phyloP scores from a whole-genome alignment of 2,329 filamentous ascomycete species.

The Aspergillus sergii region DNA sequence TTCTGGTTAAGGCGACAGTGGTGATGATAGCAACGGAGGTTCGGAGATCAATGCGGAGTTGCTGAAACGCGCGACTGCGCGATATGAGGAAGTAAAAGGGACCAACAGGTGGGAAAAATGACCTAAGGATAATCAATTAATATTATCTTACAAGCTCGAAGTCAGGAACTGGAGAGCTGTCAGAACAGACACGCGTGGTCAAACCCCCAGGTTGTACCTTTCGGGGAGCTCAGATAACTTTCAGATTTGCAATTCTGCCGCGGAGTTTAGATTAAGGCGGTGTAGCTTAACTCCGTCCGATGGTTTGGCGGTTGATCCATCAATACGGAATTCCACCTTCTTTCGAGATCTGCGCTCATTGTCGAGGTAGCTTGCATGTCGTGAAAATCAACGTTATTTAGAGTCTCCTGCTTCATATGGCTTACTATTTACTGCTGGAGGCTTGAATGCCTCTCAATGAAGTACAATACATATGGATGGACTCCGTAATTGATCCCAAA shows the following conservation, averaged over 20 bases:
- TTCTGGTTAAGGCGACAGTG: background rate
- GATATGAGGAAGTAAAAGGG: background rate
- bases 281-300: conserved; percentile 14
- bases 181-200: background rate
- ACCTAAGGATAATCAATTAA: background rate
- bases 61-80: background rate
- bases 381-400: background rate
- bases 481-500: background rate
- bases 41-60: conserved; percentile 15
- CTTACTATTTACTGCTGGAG: background rate
- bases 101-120: background rate
- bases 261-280: conserved; percentile 20
- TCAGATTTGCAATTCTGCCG: conserved; percentile 19
- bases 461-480: background rate
- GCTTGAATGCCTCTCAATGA: background rate
- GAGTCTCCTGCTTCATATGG: background rate
- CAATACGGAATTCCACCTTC: too few relatives aligned
- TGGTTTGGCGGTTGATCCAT: background rate
- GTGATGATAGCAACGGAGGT: conserved; percentile 5
- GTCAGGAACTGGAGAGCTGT: background rate
- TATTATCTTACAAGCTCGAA: background rate
- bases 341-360: too few relatives aligned
- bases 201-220: conserved; percentile 7
- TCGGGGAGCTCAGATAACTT: conserved; percentile 2
- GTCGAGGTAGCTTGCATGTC: background rate